Conservation (phyloP, 148 eudicot genomes). For the Heliosperma pusillum region DNA sequence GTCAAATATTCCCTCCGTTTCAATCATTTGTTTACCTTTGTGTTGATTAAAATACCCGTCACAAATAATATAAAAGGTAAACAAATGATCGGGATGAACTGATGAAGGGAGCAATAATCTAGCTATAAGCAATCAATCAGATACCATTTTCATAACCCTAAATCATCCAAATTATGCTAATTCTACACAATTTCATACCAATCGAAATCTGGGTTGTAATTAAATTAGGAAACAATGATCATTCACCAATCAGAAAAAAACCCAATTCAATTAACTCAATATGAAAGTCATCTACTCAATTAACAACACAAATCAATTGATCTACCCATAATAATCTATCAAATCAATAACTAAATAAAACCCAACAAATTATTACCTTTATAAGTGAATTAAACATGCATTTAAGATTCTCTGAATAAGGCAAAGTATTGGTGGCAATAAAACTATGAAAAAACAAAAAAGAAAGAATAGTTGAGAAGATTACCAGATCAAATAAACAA, state of each 20-base stretch:
- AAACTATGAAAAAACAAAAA: background rate
- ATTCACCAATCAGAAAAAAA: background rate
- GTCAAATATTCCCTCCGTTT: background rate
- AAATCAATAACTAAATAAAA: too few relatives aligned
- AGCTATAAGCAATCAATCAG: background rate
- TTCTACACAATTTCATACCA: background rate
- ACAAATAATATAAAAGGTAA: too few relatives aligned
- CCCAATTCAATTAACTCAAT: background rate
- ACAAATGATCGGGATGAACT: too few relatives aligned
- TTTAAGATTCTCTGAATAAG: background rate
- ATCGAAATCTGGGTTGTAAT: background rate
- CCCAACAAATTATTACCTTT: background rate
- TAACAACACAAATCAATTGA: background rate
- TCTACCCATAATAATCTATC: too few relatives aligned
- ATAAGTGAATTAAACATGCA: background rate
- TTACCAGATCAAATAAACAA: background rate
- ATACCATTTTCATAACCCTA: background rate
- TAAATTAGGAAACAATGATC: background rate
- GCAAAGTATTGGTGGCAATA: background rate
- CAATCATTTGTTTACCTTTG: too few relatives aligned
- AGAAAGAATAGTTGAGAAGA: background rate
- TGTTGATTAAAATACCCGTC: too few relatives aligned
- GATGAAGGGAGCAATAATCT: too few relatives aligned
- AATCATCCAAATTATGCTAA: constrained; percentile 2
- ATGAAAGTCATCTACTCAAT: background rate